Evolutionary conservation across 352 stramenopile species (phyloP), one percentile per base, ranked within the genome.

Genomic region (Peronospora belbahrii): DNA sequence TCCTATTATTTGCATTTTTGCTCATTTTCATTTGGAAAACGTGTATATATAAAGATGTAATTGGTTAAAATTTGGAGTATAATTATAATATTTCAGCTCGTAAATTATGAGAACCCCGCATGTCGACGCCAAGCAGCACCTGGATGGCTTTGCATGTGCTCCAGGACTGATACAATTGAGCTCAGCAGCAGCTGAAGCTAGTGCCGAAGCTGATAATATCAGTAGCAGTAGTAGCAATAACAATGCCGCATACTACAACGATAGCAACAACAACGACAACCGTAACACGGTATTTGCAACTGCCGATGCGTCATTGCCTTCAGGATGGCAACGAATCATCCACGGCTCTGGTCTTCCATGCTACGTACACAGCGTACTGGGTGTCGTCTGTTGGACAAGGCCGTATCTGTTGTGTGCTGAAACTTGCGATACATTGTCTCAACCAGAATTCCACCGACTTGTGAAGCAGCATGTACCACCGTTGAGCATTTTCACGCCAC

Each of bases 261-360:
- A 23, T 46, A 28, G 13, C 32, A 37, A 25, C 19, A 46, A 19
- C 15, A 41, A 2, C 9, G 46, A 3, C n/a, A 55, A 8, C 30
- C 37, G n/a, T 22, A n/a, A 9, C 27, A 13, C 35, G 13, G 37
- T 44, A 23, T 42, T 48, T 4, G 46, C 48, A 22, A 13, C 39
- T 9, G 27, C 19, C 13, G 67, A 80, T 35, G 41, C 45, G 17
- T 54, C 59, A 9, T 52, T 92, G 37, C 81, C 81, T 22, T 39
- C 56, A 33, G 77, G 77, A 9, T 92, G 81, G 81, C 60, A 71
- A 38, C 56, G 62, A 9, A 62, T 89, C 27, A 46, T 62, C 8
- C 81, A 92, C 55, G 65, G 67, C 30, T 92, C 77, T 3, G 75
- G 75, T 0, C 47, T 92, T 34, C 61, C 65, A 10, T 92, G 77